A percentile compares a stretch with the other conserved stretches of the same genome.
phyloP scores from a whole-genome alignment of 805 yeast species.

The Spathaspora passalidarum region DNA sequence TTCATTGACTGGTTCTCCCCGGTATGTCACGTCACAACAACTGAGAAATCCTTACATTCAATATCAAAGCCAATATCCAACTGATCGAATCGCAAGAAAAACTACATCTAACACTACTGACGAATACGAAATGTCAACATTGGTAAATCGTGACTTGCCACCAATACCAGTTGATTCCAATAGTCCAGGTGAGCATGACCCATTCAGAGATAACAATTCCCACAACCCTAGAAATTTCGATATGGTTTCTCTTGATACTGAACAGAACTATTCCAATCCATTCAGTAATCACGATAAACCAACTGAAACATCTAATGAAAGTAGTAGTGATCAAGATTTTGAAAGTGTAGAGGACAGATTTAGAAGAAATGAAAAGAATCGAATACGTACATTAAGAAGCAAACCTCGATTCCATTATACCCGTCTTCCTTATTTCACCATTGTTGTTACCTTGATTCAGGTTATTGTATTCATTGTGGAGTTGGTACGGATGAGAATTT shows the following conservation, averaged over 20 bases:
- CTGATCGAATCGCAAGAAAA: not conserved
- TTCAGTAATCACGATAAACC: constrained; percentile 3
- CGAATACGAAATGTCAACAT: constrained; percentile 10
- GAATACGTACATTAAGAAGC: constrained; percentile 21
- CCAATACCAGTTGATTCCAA: constrained; percentile 5
- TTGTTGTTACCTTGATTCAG: constrained; percentile 44
- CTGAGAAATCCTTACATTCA: constrained; percentile 7
- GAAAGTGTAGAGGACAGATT: constrained; percentile 14
- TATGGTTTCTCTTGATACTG: constrained; percentile 6
- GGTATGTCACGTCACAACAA: not conserved
- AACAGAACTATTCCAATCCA: constrained; percentile 7
- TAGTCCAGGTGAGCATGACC: not conserved
- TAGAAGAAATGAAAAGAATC: constrained; percentile 20
- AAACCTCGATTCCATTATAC: constrained; percentile 36
- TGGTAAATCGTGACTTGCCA: constrained; percentile 6
- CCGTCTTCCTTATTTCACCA: constrained; percentile 39
- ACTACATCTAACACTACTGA: constrained; percentile 1
- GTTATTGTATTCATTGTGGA: constrained; percentile 60
- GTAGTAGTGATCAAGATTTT: not conserved
- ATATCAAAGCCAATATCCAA: constrained; percentile 7
- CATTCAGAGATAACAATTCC: constrained; percentile 6
- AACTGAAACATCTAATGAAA: not conserved
- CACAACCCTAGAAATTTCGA: constrained; percentile 4
- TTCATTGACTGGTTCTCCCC: not conserved
- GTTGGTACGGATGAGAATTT: constrained; percentile 50